Evolutionary conservation across 495 filamentous ascomycete species (phyloP), one percentile per base, ranked within the genome.

Genomic region (Hyphodiscus hymeniophilus): DNA sequence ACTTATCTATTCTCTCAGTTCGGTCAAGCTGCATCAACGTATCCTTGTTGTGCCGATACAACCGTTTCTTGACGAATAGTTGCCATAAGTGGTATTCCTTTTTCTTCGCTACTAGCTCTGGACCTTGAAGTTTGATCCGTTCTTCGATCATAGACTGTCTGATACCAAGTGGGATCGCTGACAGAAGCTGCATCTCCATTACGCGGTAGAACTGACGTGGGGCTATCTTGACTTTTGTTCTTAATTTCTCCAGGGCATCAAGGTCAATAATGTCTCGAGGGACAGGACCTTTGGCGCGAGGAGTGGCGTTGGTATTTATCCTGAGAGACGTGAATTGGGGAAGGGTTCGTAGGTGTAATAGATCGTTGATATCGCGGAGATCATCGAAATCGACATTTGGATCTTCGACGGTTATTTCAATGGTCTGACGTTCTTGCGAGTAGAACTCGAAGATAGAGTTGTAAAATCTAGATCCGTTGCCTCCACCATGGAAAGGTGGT

Each of bases 331-430:
- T 57, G 60, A 85, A 84, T 12, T 69, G 70, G 2, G 75, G 66
- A 2, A 74, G 48, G 3, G 56, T 68, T 26, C 72, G 72, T 3
- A 97, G 70, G 43, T 82, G 81, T 18, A 76, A 70, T 33, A 90
- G 73, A 60, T 99, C 92, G 49, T 81, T 81, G 30, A 82, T 72
- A 63, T 97, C 90, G 34, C 92, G 81, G 36, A 99, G 71, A 47
- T 89, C 81, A 62, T 95, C 89, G 55, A 99, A 99, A 12, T 82
- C 80, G 61, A 97, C 90, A 58, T 89, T 96, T 0, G 92, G 92
- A 56, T 97, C 90, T 65, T 99, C 92, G 16, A 99, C 86, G 0
- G 91, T 92, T 54, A 99, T 73, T 62, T 99, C 92, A 39, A 75
- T 67, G 22, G 85, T 80, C 17, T 77, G 74, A 0, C 76, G 55